phyloP scores from a whole-genome alignment of 495 filamentous ascomycete species.

The Pseudotulostoma volvatum region DNA sequence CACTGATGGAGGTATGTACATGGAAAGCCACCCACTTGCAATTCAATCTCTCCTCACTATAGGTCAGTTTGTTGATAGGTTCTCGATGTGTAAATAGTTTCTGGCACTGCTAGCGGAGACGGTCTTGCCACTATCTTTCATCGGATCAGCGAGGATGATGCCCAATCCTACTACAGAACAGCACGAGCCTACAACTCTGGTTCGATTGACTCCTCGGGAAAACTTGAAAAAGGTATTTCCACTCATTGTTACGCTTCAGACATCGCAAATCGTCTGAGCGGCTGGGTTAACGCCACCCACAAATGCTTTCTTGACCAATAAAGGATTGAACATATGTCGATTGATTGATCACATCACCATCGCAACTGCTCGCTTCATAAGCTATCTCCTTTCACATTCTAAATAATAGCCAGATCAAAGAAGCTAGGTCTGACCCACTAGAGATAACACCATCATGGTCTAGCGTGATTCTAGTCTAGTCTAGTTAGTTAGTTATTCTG shows the following conservation, averaged over 20 bases:
- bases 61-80: constrained; percentile 7
- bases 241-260: constrained; percentile 41
- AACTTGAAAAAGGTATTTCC: constrained; percentile 31
- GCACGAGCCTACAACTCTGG: constrained; percentile 43
- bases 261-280: constrained; percentile 38
- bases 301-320: constrained; percentile 8
- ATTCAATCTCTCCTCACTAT: neutral
- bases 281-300: constrained; percentile 20
- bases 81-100: constrained; percentile 10
- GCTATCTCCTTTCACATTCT: too few species aligned
- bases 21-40: neutral
- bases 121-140: constrained; percentile 21
- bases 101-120: constrained; percentile 22
- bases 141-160: constrained; percentile 14
- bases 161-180: constrained; percentile 28
- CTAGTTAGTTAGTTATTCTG: too few species aligned
- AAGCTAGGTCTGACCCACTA: too few species aligned
- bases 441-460: too few species aligned
- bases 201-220: constrained; percentile 24
- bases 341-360: too few species aligned
- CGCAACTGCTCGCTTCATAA: too few species aligned
- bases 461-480: too few species aligned
- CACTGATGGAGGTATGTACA: constrained; percentile 22
- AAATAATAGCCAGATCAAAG: too few species aligned
- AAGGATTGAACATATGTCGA: too few species aligned